Base-by-base conservation (phyloP, 2,329 filamentous ascomycete species). In the Xylaria sp. region DNA sequence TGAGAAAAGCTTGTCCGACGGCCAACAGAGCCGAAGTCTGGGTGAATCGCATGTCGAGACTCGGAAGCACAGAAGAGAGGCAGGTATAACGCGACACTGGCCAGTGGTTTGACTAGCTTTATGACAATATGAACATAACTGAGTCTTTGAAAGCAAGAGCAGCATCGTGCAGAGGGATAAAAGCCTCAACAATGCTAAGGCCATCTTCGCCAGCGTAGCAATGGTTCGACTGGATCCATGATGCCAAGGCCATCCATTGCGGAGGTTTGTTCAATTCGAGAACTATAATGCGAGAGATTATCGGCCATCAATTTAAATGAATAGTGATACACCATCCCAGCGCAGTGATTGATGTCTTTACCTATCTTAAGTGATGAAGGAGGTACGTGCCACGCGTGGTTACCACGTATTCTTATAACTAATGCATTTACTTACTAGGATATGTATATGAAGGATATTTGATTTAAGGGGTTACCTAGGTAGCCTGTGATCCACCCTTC, bases 191-290 rank as follows among this genome's bases (percentile, higher is more conserved):
- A 9, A 51, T 7, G 20, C 5, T 13, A 27, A n/a, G 3, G 36
- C 36, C 53, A 58, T 45, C 17, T 31, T 45, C 27, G 31, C 31
- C 50, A 4, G n/a, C 9, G 25, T 55, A 38, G 49, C 39, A 25
- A 25, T 20, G 38, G 22, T n/a, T n/a, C n/a, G n/a, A n/a, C n/a
- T n/a, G n/a, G 17, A 39, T 33, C 49, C 42, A 13, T 17, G 33
- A 53, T 53, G 45, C 63, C 58, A 66, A 66, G 57, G 15, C 29
- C n/a, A 11, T n/a, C 27, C n/a, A 39, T 50, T 25, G 20, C 45
- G 44, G 42, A 50, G 15, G 17, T 44, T 20, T 57, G 10, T 54
- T 54, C 49, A 38, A 54, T 54, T 54, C n/a, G 31, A 54, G 50
- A 38, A 5, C 5, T 38, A 49, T 54, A 38, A 57, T 20, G 15